These are phyloP conservation scores for Diaporthe capsici DNA, from an alignment of 2,329 filamentous ascomycete genomes.

Conservation along the genomic window DNA sequence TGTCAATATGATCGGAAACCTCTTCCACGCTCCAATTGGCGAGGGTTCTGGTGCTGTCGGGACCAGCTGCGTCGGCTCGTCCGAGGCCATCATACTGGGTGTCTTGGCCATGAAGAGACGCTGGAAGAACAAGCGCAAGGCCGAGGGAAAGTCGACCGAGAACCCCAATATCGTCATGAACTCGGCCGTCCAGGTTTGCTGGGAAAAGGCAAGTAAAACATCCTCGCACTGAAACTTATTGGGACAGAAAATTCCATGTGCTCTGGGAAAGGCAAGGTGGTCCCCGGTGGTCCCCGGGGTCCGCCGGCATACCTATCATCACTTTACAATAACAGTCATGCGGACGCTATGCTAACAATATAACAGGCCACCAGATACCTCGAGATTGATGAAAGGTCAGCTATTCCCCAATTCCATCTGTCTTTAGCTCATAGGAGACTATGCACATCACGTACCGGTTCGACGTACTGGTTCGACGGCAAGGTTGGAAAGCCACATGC, in stretches of 20 bases:
- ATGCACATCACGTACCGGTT: neutral
- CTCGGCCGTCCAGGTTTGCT: slow-evolving; percentile 95
- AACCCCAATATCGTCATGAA: slow-evolving; percentile 96
- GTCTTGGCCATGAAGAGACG: slow-evolving; percentile 95
- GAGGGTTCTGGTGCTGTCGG: slow-evolving; percentile 76
- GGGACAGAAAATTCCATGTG: neutral
- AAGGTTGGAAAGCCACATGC: neutral
- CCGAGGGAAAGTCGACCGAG: slow-evolving; percentile 84
- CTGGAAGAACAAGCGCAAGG: slow-evolving; percentile 90
- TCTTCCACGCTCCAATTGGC: slow-evolving; percentile 83
- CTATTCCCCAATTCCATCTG: no score
- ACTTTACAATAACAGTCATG: no score
- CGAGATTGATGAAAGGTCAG: slow-evolving; percentile 81
- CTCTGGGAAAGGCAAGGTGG: neutral
- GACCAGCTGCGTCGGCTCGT: slow-evolving; percentile 89
- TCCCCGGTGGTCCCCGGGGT: no score
- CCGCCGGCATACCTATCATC: no score
- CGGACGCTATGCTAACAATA: neutral
- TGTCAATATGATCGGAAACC: slow-evolving; percentile 88
- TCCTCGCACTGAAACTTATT: neutral
- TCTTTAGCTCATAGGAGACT: neutral
- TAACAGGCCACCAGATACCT: slow-evolving; percentile 80
- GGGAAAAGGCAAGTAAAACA: slow-evolving; percentile 76
- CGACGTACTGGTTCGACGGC: neutral
- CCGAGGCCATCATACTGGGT: slow-evolving; percentile 87